A percentile compares a stretch with the other conserved stretches of the same genome.
These are phyloP conservation scores for Apiotrichum akiyoshidainum DNA, from an alignment of 1,284 basidiomycete species.

Conservation along the genomic window DNA sequence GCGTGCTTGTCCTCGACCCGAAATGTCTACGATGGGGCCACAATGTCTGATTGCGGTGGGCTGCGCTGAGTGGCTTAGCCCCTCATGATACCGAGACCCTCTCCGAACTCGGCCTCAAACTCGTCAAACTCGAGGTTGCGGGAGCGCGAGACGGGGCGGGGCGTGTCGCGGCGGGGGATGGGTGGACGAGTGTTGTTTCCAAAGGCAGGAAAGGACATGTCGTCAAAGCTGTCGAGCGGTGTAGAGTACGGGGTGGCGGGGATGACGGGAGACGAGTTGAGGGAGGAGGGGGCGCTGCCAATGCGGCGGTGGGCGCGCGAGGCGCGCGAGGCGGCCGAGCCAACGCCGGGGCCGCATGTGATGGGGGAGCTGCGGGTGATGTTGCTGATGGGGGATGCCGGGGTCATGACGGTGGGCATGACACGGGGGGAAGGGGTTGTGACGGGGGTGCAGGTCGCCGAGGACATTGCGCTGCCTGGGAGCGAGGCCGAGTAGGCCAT, in stretches of 20 bases:
- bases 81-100: background rate
- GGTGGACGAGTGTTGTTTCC: constrained; percentile 11
- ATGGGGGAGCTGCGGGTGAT: too few relatives aligned
- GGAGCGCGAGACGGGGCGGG: constrained; percentile 9
- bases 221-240: background rate
- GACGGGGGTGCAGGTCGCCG: background rate
- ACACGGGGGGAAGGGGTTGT: background rate
- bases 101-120: constrained; percentile 6
- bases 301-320: background rate
- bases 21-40: too few relatives aligned
- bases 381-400: background rate
- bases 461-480: constrained; percentile 3
- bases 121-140: constrained; percentile 4
- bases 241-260: background rate
- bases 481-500: constrained; percentile 1
- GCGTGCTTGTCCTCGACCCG: too few relatives aligned
- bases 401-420: background rate
- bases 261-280: background rate
- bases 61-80: background rate
- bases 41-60: background rate
- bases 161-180: constrained; percentile 23
- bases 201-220: background rate
- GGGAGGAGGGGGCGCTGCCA: background rate
- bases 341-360: too few relatives aligned
- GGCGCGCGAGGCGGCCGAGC: background rate